Evolutionary conservation across 169 alveolate species (phyloP).

Genomic region (Cyclospora cayetanensis): DNA sequence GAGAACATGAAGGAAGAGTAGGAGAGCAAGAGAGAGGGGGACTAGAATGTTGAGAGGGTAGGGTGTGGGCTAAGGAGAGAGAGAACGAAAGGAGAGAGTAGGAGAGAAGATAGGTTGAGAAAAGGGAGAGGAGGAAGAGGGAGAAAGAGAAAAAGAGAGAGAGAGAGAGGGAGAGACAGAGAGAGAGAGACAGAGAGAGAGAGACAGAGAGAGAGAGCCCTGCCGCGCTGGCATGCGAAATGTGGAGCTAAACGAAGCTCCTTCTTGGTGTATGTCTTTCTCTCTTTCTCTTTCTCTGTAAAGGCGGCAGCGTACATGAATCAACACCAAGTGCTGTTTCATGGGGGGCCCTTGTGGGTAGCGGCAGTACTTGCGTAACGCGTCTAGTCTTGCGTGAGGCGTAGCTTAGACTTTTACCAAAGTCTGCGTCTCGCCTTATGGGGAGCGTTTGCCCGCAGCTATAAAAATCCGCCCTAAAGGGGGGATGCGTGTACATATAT

Average conservation of each 20-base stretch:
- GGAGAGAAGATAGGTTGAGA: not conserved
- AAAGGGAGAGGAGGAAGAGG: not conserved
- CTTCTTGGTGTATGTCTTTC: not conserved
- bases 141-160: not conserved
- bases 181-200: not conserved
- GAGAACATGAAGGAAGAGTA: not conserved
- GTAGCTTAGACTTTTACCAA: no score
- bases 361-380: no score
- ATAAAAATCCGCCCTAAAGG: no score
- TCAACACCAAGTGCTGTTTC: no score
- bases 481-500: no score
- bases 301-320: no score
- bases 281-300: not conserved
- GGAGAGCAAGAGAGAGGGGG: not conserved
- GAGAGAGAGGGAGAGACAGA: not conserved
- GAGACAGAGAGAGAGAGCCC: not conserved
- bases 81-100: no score
- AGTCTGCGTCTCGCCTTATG: no score
- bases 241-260: not conserved
- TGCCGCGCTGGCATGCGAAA: not conserved
- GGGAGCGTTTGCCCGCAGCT: no score
- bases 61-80: not conserved
- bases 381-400: no score
- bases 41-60: not conserved
- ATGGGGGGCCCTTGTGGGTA: no score